A percentile compares a stretch with the other conserved stretches of the same genome.
Conservation (phyloP, 495 filamentous ascomycete species). For the Penicillium salamii region DNA sequence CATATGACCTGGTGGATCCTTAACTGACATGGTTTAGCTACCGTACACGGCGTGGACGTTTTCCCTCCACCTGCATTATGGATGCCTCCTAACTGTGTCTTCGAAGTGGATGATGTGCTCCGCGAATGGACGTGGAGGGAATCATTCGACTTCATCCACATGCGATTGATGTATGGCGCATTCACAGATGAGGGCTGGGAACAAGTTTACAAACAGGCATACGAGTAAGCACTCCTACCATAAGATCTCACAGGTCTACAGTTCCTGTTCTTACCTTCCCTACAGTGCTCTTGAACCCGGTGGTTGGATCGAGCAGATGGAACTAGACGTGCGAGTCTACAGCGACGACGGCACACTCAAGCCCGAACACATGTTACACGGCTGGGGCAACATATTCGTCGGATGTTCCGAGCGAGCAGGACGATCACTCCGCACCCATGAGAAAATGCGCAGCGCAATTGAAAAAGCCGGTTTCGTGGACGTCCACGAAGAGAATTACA, state of each 20-base stretch:
- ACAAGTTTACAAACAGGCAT: constrained; percentile 21
- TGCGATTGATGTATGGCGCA: constrained; percentile 17
- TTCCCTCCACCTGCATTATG: constrained; percentile 2
- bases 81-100: constrained; percentile 25
- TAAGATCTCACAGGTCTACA: neutral
- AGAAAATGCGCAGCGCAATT: constrained; percentile 15
- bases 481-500: constrained; percentile 39
- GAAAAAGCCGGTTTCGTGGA: constrained; percentile 32
- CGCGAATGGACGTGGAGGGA: constrained; percentile 19
- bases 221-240: constrained; percentile 26
- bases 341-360: constrained; percentile 42
- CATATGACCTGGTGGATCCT: too few species aligned
- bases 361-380: constrained; percentile 19
- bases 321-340: constrained; percentile 35
- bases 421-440: constrained; percentile 10
- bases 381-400: constrained; percentile 20
- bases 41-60: constrained; percentile 6
- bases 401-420: constrained; percentile 16
- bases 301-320: constrained; percentile 53
- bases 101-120: constrained; percentile 21
- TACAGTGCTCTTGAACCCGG: constrained; percentile 37
- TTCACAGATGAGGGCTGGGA: constrained; percentile 24
- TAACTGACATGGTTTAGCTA: neutral
- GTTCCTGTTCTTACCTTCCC: neutral
- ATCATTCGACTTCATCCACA: constrained; percentile 29